phyloP scores from a whole-genome alignment of 2,329 filamentous ascomycete genomes.

The Calonectria fujianensis region DNA sequence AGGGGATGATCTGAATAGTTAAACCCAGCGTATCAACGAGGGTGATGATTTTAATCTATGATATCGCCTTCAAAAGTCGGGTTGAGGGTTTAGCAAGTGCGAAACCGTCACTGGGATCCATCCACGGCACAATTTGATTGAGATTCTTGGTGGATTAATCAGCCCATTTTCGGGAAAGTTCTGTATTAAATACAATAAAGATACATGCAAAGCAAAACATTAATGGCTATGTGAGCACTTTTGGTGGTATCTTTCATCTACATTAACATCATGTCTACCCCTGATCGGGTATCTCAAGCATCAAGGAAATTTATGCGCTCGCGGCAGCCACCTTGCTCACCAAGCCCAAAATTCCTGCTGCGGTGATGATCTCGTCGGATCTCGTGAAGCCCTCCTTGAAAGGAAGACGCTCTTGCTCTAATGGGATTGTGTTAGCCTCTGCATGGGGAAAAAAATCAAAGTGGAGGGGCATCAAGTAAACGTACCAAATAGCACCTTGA shows the following conservation, averaged over 20 bases:
- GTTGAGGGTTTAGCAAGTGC: not conserved
- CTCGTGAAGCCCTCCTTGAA: constrained; percentile 1
- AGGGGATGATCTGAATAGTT: not conserved
- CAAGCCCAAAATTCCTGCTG: not conserved
- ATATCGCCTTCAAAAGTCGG: not conserved
- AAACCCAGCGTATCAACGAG: not conserved
- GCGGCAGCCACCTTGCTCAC: not conserved
- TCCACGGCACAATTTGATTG: not conserved
- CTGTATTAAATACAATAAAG: not conserved
- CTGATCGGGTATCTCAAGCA: not conserved
- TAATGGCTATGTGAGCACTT: not conserved
- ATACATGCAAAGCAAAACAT: not conserved
- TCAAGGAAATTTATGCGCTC: not conserved
- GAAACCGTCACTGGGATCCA: not conserved
- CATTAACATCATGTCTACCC: not conserved
- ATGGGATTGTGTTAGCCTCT: constrained; percentile 27
- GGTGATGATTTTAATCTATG: not conserved
- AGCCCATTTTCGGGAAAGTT: not conserved
- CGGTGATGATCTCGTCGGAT: not conserved
- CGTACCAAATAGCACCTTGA: constrained; percentile 51
- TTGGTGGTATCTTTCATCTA: not conserved
- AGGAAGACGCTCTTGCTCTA: constrained; percentile 12
- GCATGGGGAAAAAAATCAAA: no score
- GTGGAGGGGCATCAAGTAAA: not conserved
- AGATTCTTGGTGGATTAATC: not conserved